phyloP scores from a whole-genome alignment of 371 early-diverging fungal species.

The Apophysomyces elegans region DNA sequence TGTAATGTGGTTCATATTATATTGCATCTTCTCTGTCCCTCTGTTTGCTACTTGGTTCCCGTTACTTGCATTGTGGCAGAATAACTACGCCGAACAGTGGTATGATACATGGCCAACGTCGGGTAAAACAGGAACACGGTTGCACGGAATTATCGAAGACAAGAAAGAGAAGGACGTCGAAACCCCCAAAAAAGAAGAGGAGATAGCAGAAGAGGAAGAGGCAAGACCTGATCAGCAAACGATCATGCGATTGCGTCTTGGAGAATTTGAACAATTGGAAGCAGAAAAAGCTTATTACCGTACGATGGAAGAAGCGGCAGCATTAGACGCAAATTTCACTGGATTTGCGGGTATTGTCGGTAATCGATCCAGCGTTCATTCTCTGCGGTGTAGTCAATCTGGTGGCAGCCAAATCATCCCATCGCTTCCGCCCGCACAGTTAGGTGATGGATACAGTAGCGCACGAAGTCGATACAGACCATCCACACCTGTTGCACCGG shows the following conservation, averaged over 20 bases:
- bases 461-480: slow-evolving; percentile 6
- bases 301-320: slow-evolving; percentile 41
- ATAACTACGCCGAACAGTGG: slow-evolving; percentile 44
- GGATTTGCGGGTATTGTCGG: slow-evolving; percentile 42
- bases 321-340: slow-evolving; percentile 48
- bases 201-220: not conserved
- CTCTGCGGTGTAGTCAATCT: not conserved
- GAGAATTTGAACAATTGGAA: slow-evolving; percentile 43
- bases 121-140: slow-evolving; percentile 20
- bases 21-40: slow-evolving; percentile 43
- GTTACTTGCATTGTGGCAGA: slow-evolving; percentile 42
- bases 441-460: slow-evolving; percentile 30
- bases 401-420: slow-evolving; percentile 14
- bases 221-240: slow-evolving; percentile 9
- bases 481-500: slow-evolving; percentile 13
- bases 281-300: slow-evolving; percentile 34
- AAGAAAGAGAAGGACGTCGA: not conserved
- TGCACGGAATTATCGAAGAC: slow-evolving; percentile 44
- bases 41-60: slow-evolving; percentile 51
- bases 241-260: slow-evolving; percentile 37
- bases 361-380: slow-evolving; percentile 14
- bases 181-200: not conserved
- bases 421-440: slow-evolving; percentile 36
- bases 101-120: slow-evolving; percentile 49
- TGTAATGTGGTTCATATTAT: slow-evolving; percentile 48